Percentiles rank a stretch among this genome's conserved stretches.
phyloP scores from a whole-genome alignment of 1,139 yeast genomes.

The Scheffersomyces titani region DNA sequence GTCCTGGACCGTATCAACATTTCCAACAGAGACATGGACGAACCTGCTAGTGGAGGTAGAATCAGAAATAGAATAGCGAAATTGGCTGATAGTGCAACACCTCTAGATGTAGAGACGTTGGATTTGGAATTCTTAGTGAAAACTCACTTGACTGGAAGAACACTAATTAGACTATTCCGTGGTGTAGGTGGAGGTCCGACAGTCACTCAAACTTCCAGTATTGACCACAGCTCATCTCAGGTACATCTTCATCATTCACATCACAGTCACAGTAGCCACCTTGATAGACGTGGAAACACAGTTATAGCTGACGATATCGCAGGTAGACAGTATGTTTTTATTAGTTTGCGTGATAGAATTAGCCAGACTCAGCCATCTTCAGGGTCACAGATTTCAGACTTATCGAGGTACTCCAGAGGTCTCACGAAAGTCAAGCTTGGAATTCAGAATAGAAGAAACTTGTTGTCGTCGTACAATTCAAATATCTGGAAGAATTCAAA shows the following conservation, averaged over 20 bases:
- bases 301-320: constrained; percentile 1
- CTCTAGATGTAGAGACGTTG: constrained; percentile 45
- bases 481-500: background rate
- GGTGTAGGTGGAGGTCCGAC: constrained; percentile 15
- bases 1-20: constrained; percentile 61
- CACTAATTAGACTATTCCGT: constrained; percentile 36
- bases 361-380: constrained; percentile 22
- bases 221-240: constrained; percentile 7
- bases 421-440: constrained; percentile 40
- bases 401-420: constrained; percentile 35
- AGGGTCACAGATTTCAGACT: constrained; percentile 16
- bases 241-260: constrained; percentile 11
- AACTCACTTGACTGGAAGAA: constrained; percentile 36
- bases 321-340: constrained; percentile 27
- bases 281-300: background rate
- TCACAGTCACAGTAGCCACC: constrained; percentile 5
- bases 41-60: constrained; percentile 25
- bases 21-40: constrained; percentile 30
- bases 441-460: constrained; percentile 25
- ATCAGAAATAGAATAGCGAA: constrained; percentile 39
- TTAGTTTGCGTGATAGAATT: constrained; percentile 40
- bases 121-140: constrained; percentile 40
- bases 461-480: constrained; percentile 8
- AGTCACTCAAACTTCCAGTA: background rate
- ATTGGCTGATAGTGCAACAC: constrained; percentile 36